A percentile compares a stretch with the other conserved stretches of the same genome.
Evolutionary conservation across 208 protist species (phyloP).

Genomic region (Crithidia expoeki): DNA sequence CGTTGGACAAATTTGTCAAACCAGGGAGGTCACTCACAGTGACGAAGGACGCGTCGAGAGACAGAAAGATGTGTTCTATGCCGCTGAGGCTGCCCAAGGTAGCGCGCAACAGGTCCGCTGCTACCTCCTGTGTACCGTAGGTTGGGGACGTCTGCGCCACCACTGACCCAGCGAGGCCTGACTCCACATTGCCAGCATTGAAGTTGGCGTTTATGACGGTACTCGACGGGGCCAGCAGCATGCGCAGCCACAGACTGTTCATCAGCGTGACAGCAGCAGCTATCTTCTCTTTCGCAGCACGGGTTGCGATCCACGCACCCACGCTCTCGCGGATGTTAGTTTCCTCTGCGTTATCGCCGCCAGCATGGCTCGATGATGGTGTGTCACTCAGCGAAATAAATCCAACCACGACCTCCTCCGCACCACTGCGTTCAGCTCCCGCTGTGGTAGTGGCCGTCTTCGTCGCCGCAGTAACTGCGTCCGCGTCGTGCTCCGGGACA

Average conservation of each 20-base stretch:
- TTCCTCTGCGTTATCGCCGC: not conserved
- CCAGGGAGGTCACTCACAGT: conserved; percentile 5
- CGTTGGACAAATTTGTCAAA: conserved; percentile 6
- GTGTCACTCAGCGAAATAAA: conserved; percentile 59
- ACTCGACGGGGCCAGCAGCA: conserved; percentile 52
- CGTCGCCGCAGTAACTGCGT: too few relatives aligned
- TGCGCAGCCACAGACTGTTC: conserved; percentile 81
- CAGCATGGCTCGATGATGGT: not conserved
- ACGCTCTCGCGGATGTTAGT: not conserved
- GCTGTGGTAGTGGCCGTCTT: too few relatives aligned
- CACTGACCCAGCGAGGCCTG: too few relatives aligned
- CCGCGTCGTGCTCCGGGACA: conserved; percentile 13
- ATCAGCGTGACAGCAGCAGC: conserved; percentile 12
- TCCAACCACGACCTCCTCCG: conserved; percentile 42
- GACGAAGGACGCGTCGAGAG: conserved; percentile 9
- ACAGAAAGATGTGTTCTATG: conserved; percentile 50
- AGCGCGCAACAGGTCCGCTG: conserved; percentile 45
- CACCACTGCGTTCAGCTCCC: not conserved
- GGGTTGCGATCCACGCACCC: not conserved
- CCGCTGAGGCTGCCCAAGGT: conserved; percentile 49
- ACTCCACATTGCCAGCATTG: too few relatives aligned
- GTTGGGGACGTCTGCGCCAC: not conserved
- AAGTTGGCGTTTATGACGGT: conserved; percentile 10
- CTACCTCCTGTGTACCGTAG: conserved; percentile 24
- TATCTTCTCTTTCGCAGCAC: conserved; percentile 14